Base-by-base conservation (phyloP, 78 protist genomes). In the Guillardia theta region DNA sequence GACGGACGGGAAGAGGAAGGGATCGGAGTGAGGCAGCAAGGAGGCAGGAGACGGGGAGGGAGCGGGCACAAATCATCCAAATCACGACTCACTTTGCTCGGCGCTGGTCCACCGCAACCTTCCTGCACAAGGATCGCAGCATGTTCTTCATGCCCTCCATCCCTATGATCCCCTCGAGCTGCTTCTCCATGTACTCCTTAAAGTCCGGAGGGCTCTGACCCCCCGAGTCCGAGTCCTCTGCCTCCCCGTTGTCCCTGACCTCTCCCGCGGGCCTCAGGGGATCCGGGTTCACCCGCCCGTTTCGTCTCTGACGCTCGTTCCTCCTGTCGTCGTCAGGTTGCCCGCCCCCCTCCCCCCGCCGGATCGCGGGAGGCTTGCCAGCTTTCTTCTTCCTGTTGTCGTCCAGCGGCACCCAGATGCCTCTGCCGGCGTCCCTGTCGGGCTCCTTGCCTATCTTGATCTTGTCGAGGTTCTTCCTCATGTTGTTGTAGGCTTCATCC, bases 121-220 rank as follows among this genome's bases (percentile, higher is more conserved):
- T 58, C 4, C 70, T 24, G 70, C 70, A 58, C 30, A 93, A 37
- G 15, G 58, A 39, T 5, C 64, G 92, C 18, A 93, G 94, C 94
- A 93, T 93, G n/a, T 39, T 41, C 94, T 93, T 93, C 45, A 93
- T 92, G 5, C 12, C 47, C n/a, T 33, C 92, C 70, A 93, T 77
- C 15, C 94, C 94, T 24, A 77, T 54, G 12, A 93, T 33, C 41
- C 21, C 21, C 24, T 18, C 62, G n/a, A 92, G 37, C 94, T 92
- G 64, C 48, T 39, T 37, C 78, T 90, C 80, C 44, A 54, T 76
- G 36, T 3, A 0, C 90, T 43, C 90, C 36, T 0, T 8, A 6
- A 4, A 0, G 27, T 10, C 48, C 21, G 53, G 8, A 12, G 44
- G 0, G 12, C 53, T 19, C 33, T n/a, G 58, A 33, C 70, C 70